A percentile compares a stretch with the other conserved stretches of the same genome.
phyloP scores from a whole-genome alignment of 2,329 filamentous ascomycete genomes.

The Sporothrix euskadiensis region DNA sequence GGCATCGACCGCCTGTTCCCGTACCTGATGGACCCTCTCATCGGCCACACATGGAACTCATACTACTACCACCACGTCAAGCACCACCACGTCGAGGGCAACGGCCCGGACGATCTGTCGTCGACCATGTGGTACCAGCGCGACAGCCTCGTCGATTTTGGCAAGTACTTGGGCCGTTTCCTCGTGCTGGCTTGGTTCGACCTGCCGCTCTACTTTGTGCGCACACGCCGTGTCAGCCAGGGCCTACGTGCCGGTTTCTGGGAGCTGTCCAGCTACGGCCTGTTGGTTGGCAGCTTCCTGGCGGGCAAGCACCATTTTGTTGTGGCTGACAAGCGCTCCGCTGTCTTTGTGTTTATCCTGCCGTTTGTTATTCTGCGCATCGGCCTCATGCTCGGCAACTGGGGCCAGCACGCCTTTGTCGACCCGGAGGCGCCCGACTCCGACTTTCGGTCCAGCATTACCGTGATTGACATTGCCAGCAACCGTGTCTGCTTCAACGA shows the following conservation, averaged over 20 bases:
- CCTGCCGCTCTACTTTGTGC: constrained; percentile 70
- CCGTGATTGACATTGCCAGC: constrained; percentile 73
- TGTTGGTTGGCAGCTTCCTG: constrained; percentile 49
- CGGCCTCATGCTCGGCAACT: constrained; percentile 79
- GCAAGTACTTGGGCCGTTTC: constrained; percentile 73
- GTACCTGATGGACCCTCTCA: constrained; percentile 71
- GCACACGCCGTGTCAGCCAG: constrained; percentile 57
- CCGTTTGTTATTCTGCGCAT: constrained; percentile 67
- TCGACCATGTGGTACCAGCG: constrained; percentile 76
- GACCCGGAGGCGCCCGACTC: constrained; percentile 73
- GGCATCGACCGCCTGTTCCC: constrained; percentile 67
- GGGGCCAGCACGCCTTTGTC: constrained; percentile 81
- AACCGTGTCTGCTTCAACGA: constrained; percentile 84
- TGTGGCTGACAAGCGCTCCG: constrained; percentile 53
- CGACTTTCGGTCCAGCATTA: constrained; percentile 77
- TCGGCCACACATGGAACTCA: constrained; percentile 83
- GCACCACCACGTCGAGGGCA: constrained; percentile 78
- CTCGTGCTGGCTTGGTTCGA: constrained; percentile 73
- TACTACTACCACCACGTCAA: constrained; percentile 87
- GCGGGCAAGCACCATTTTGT: constrained; percentile 38
- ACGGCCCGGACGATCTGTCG: constrained; percentile 73
- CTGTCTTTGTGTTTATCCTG: constrained; percentile 65
- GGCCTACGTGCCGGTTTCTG: constrained; percentile 60
- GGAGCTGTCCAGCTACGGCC: constrained; percentile 59
- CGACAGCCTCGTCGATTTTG: constrained; percentile 65